These are phyloP conservation scores for Flaveria linearis DNA, from an alignment of 129 eudicot species.

Conservation along the genomic window DNA sequence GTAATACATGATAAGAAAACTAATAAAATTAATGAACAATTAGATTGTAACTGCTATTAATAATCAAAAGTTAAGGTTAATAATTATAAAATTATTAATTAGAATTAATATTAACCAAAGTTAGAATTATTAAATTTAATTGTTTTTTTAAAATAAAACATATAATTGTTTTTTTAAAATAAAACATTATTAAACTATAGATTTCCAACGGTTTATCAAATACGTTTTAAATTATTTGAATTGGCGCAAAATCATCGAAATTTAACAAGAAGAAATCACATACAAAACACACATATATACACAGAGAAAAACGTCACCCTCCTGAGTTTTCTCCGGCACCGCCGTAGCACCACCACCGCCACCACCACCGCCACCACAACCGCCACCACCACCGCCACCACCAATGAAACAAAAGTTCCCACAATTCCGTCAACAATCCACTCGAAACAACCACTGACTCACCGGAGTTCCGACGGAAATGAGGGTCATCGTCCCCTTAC, in stretches of 20 bases:
- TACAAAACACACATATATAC: not conserved
- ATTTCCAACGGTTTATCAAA: too few species aligned
- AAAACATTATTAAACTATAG: too few species aligned
- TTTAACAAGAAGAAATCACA: not conserved
- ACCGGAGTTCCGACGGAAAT: constrained; percentile 60
- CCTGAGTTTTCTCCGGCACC: constrained; percentile 24
- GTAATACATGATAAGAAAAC: too few species aligned
- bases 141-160: too few species aligned
- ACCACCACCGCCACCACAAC: constrained; percentile 14
- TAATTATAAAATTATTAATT: too few species aligned
- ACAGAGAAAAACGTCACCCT: constrained; percentile 6
- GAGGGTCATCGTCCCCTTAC: constrained; percentile 97
- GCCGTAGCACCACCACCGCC: constrained; percentile 45
- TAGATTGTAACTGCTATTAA: too few species aligned
- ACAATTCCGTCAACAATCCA: not conserved
- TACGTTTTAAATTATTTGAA: too few species aligned
- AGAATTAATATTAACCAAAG: too few species aligned
- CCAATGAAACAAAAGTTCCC: constrained; percentile 42
- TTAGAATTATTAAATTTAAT: too few species aligned
- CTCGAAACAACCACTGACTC: constrained; percentile 22
- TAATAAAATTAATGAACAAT: too few species aligned
- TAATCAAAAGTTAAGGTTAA: too few species aligned
- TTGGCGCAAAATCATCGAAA: constrained; percentile 32
- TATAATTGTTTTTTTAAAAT: too few species aligned
- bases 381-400: not conserved